These are phyloP conservation scores for Plasmodium knowlesi DNA, from an alignment of 169 alveolate species.

Conservation along the genomic window DNA sequence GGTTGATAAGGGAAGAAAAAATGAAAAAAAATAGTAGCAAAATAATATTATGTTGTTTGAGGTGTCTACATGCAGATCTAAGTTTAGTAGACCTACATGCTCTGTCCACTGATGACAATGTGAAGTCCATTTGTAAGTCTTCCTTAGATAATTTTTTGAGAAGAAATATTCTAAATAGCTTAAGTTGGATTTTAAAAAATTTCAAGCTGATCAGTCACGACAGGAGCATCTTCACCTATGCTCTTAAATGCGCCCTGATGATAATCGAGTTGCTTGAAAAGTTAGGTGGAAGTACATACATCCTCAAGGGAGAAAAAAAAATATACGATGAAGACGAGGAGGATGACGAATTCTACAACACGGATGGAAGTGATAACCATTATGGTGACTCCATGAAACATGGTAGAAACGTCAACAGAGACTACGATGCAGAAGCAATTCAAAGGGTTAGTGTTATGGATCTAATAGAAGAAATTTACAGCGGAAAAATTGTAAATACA, in stretches of 20 bases:
- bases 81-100: slow-evolving; percentile 39
- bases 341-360: background rate
- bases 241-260: slow-evolving; percentile 42
- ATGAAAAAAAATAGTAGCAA: slow-evolving; percentile 71
- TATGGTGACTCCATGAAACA: background rate
- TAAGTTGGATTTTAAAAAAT: slow-evolving; percentile 68
- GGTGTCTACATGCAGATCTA: slow-evolving; percentile 64
- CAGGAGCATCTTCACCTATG: slow-evolving; percentile 28
- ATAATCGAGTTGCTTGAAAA: slow-evolving; percentile 23
- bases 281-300: slow-evolving; percentile 59
- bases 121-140: slow-evolving; percentile 57
- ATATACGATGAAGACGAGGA: background rate
- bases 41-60: slow-evolving; percentile 44
- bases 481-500: slow-evolving; percentile 54
- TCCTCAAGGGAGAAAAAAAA: slow-evolving; percentile 12
- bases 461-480: slow-evolving; percentile 47
- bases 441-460: slow-evolving; percentile 16
- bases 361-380: background rate
- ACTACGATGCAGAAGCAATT: slow-evolving; percentile 7
- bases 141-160: slow-evolving; percentile 24
- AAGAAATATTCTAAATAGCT: slow-evolving; percentile 30
- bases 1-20: slow-evolving; percentile 64
- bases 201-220: slow-evolving; percentile 64
- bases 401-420: background rate
- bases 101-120: slow-evolving; percentile 57